These are phyloP conservation scores for Cucurbita pepo DNA, from an alignment of 306 rosid species.

Conservation along the genomic window DNA sequence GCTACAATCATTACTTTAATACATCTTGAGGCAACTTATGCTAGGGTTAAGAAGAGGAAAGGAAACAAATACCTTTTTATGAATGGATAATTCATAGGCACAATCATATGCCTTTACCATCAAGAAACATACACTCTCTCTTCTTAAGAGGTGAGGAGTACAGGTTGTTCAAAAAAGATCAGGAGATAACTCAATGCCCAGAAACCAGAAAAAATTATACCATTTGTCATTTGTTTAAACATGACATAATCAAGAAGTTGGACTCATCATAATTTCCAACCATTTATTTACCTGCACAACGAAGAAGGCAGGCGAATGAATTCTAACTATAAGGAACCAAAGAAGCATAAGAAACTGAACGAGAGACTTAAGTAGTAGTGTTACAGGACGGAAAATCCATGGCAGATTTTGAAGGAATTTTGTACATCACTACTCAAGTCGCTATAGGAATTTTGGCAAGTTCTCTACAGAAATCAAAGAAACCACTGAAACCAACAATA, in stretches of 20 bases:
- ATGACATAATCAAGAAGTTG: not conserved
- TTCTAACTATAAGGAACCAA: slow-evolving; percentile 69
- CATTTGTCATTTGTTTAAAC: not conserved
- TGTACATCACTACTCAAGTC: no score
- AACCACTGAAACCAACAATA: not conserved
- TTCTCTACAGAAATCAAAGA: not conserved
- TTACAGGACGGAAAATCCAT: slow-evolving; percentile 40
- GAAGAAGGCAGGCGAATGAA: slow-evolving; percentile 69
- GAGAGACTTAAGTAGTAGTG: slow-evolving; percentile 64
- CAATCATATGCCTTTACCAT: not conserved
- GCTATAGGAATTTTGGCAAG: slow-evolving; percentile 10
- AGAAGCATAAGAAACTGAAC: slow-evolving; percentile 65
- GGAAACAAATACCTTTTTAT: not conserved
- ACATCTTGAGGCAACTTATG: not conserved
- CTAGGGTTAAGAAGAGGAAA: not conserved
- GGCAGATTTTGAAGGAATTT: slow-evolving; percentile 28
- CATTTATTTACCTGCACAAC: slow-evolving; percentile 57
- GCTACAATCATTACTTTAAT: not conserved
- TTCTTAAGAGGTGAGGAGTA: not conserved
- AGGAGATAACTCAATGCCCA: not conserved
- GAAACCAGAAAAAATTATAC: not conserved
- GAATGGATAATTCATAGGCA: not conserved
- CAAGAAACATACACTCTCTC: not conserved
- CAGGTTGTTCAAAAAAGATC: not conserved
- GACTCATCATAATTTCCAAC: not conserved